These are phyloP conservation scores for Xylaria palmicola DNA, from an alignment of 495 filamentous ascomycete genomes.

Conservation along the genomic window DNA sequence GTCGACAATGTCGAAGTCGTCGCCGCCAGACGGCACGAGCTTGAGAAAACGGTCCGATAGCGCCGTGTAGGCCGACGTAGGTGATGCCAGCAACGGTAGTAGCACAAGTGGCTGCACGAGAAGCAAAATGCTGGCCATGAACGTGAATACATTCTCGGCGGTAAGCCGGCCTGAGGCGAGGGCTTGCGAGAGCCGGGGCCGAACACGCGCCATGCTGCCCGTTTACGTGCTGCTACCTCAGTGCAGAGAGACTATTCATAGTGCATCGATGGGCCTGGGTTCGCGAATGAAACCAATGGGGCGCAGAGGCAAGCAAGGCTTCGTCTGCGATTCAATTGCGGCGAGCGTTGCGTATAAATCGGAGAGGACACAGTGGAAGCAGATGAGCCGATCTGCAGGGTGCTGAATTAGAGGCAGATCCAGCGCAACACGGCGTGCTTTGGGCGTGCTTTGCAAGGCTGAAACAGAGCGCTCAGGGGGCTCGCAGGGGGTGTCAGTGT, in stretches of 20 bases:
- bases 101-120: constrained; percentile 25
- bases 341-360: neutral
- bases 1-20: constrained; percentile 77
- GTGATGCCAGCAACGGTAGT: constrained; percentile 29
- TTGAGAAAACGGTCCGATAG: constrained; percentile 71
- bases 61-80: constrained; percentile 61
- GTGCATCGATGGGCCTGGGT: neutral
- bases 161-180: neutral
- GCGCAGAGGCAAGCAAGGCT: neutral
- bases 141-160: constrained; percentile 8
- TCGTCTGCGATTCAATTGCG: neutral
- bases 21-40: constrained; percentile 62
- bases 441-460: constrained; percentile 23
- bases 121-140: constrained; percentile 18
- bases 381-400: neutral
- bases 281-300: neutral
- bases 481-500: no score
- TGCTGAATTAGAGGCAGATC: neutral
- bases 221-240: constrained; percentile 15
- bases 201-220: constrained; percentile 26
- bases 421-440: neutral
- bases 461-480: constrained; percentile 19
- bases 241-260: neutral
- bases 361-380: constrained; percentile 10
- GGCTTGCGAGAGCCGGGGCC: constrained; percentile 9